Base-by-base conservation (phyloP, 1,284 basidiomycete species). In the Cerioporus squamosus region DNA sequence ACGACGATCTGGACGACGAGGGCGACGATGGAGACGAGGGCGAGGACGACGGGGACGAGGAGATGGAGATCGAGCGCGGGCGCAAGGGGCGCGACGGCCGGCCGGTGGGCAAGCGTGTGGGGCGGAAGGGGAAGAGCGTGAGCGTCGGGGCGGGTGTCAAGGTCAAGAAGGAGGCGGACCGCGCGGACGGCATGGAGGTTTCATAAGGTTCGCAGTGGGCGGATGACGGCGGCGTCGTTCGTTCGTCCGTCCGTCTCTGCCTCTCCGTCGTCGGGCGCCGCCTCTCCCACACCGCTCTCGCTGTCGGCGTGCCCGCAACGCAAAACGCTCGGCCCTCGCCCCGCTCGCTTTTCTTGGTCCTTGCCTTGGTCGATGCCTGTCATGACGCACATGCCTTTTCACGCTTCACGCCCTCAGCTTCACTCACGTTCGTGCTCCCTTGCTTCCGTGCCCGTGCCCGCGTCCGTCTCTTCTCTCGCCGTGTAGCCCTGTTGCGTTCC, bases 81-180 rank as follows among this genome's bases (percentile, higher is more conserved):
- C 59, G 70, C 18, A 67, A 66, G 62, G 67, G 71, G 15, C 66
- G 71, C 10, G 70, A 72, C 31, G 73, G 70, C 24, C 61, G 70
- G 43, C 67, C 66, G 29, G 69, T 68, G 60, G 67, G 67, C 39
- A 62, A 59, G 62, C 62, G 62, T 45, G 57, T 61, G 31, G 66
- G 53, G 62, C 55, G 51, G 57, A 63, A 62, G 67, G 53, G 20
- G 54, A 64, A 62, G 69, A 64, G 55, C 59, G 53, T 52, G 47
- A 61, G 59, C 49, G 62, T 59, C 51, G 55, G 51, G 39, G 64
- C 58, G 42, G 64, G 57, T 33, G 66, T 75, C 49, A 72, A 73
- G 70, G 67, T 70, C 59, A 68, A 72, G 68, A 64, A 61, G 59
- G 71, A 70, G 58, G 63, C 52, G 43, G 69, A 65, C 48, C 59